phyloP scores from a whole-genome alignment of 305 asterid genomes.

The Petunia hybrid region DNA sequence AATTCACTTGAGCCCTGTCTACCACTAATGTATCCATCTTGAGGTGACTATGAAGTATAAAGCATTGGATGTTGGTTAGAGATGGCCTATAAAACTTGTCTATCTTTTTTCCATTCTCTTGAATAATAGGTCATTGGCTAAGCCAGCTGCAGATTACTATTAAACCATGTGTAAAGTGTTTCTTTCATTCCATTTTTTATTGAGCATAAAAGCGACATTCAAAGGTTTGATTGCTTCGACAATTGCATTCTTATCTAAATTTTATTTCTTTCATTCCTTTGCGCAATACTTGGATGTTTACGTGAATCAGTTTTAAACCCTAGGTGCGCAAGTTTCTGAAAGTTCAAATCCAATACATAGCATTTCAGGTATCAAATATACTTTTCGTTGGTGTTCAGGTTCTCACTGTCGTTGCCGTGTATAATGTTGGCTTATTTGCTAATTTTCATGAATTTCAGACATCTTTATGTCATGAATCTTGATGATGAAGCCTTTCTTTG shows the following conservation, averaged over 20 bases:
- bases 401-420: conserved; percentile 27
- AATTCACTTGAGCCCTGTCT: conserved; percentile 34
- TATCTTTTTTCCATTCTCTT: conserved; percentile 11
- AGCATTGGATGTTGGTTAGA: conserved; percentile 33
- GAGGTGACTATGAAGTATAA: conserved; percentile 32
- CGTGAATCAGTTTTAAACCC: conserved; percentile 36
- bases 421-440: conserved; percentile 11
- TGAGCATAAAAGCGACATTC: background rate
- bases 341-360: conserved; percentile 29
- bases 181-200: conserved; percentile 4
- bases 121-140: conserved; percentile 22
- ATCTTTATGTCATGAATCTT: conserved; percentile 22
- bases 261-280: conserved; percentile 24
- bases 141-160: conserved; percentile 2
- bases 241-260: conserved; percentile 13
- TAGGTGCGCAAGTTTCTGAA: conserved; percentile 38
- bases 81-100: conserved; percentile 30
- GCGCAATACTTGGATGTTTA: conserved; percentile 29
- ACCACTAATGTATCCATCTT: conserved; percentile 31
- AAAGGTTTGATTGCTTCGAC: background rate
- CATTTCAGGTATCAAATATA: conserved; percentile 34
- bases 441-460: conserved; percentile 30
- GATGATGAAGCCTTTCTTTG: conserved; percentile 31
- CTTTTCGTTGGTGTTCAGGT: conserved; percentile 18
- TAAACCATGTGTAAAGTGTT: conserved; percentile 23